Percentiles rank a stretch among this genome's conserved stretches.
These are phyloP conservation scores for Quercus alba DNA, from an alignment of 306 rosid genomes.

Conservation along the genomic window DNA sequence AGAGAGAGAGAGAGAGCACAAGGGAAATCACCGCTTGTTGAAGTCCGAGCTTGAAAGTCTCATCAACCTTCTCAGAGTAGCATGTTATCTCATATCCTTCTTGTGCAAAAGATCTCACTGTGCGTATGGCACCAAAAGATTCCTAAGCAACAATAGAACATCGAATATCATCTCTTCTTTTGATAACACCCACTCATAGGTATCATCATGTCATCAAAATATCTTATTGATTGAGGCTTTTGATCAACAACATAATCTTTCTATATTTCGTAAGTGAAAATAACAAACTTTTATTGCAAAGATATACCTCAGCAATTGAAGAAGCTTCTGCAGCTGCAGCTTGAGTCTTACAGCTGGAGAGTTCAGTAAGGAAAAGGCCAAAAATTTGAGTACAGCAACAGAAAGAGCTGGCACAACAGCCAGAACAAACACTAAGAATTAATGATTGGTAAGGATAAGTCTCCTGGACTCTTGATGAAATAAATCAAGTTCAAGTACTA, in stretches of 20 bases:
- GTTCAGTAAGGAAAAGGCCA: conserved; percentile 79
- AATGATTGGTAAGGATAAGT: too few relatives aligned
- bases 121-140: conserved; percentile 82
- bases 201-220: too few relatives aligned
- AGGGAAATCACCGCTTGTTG: conserved; percentile 71
- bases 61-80: conserved; percentile 75
- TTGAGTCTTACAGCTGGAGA: conserved; percentile 79
- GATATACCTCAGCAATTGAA: conserved; percentile 70
- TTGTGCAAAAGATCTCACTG: conserved; percentile 81
- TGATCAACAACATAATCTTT: too few relatives aligned
- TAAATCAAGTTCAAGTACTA: too few relatives aligned
- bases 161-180: too few relatives aligned
- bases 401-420: conserved; percentile 73
- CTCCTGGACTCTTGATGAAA: too few relatives aligned
- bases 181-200: too few relatives aligned
- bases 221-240: too few relatives aligned
- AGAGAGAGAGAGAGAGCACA: not conserved
- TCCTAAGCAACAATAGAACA: conserved; percentile 36
- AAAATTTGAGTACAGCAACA: conserved; percentile 68
- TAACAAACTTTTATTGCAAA: too few relatives aligned
- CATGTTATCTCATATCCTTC: conserved; percentile 57
- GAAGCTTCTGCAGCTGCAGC: conserved; percentile 84
- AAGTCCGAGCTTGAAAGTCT: conserved; percentile 69
- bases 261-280: too few relatives aligned
- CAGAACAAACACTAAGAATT: conserved; percentile 59